Evolutionary conservation across 352 stramenopile genomes (phyloP), one percentile per base, ranked within the genome.

Genomic region (Pythium phragmitis): DNA sequence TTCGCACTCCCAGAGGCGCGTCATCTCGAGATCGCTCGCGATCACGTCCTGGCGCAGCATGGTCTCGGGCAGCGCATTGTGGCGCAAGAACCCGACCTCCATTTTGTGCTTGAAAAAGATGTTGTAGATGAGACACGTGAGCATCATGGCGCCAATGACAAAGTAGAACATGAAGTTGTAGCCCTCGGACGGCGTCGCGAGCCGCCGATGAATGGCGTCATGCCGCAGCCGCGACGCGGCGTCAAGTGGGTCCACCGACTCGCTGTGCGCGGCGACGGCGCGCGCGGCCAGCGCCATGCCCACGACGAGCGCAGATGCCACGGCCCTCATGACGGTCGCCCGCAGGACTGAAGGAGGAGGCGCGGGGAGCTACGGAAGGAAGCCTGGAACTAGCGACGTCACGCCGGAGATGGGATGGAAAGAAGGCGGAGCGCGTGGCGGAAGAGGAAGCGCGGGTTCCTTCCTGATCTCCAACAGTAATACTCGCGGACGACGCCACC

Each of bases 121-220:
- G 76, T 94, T 92, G 80, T 94, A 94, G 49, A 94, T 82, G 12
- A 92, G 67, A 54, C 86, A 92, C 63, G 83, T 91, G 59, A 94
- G 72, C 80, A 94, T 88, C 84, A 94, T 92, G 54, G 84, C 83
- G 70, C 81, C 80, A 68, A 94, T 91, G 21, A 92, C 78, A 47
- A 92, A 89, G 77, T 94, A 94, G 49, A 94, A 94, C 81, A 92
- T 91, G 47, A 94, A 92, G 70, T 91, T 94, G 73, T 91, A 92
- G 71, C 79, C 79, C 49, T 88, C 79, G 4, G 80, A 88, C n/a
- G 78, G 51, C 36, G 61, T 5, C 49, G 61, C 34, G 36, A 72
- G 54, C 4, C 69, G 64, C 2, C 69, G 68, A 21, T 68, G 67
- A 9, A 63, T 36, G 33, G 17, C 51, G 13, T 48, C 46, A 12